Evolutionary conservation across 164 flowering plant species (phyloP), one percentile per base, ranked within the genome.

Genomic region (Tinospora cordifolia): DNA sequence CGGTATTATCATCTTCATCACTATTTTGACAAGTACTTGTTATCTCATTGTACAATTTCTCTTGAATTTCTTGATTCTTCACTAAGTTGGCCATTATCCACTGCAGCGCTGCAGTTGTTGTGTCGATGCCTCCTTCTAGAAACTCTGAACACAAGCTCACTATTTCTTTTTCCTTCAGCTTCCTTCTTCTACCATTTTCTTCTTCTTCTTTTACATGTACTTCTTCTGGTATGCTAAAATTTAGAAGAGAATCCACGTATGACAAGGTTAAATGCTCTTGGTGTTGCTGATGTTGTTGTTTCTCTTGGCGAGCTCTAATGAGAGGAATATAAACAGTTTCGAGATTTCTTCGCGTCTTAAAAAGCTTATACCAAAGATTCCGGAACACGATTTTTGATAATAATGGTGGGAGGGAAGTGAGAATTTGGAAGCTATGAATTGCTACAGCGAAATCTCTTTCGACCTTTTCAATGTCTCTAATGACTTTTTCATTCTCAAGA

Each of bases 61-160:
- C 46, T 63, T 68, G 69, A 4, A 77, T 44, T 1, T 67, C 59
- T 44, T 49, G 72, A 3, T 78, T 10, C 65, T 76, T 74, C 44
- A 81, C 81, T 26, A 81, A 22, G 22, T 76, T 72, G 0, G 79
- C 81, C 81, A 76, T 69, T 38, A 72, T 72, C 83, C 83, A 83
- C 54, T 80, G 76, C 65, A 79, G 38, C 0, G 78, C 54, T 2
- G 82, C 76, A 0, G 78, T 7, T 1, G 81, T 79, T 0, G 85
- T 78, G 76, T 83, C 82, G 1, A 75, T 76, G 6, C 83, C 83
- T 0, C 64, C 83, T 12, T 36, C 68, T 6, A 83, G 51, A 19
- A 83, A 68, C 66, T 83, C 83, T 3, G 69, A 63, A 73, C 82
- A 75, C 27, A 83, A 22, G 21, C 51, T 77, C 30, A 76, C 71